Evolutionary conservation across 176 grass and related monocot genomes (phyloP).

Genomic region (Typha latifolia): DNA sequence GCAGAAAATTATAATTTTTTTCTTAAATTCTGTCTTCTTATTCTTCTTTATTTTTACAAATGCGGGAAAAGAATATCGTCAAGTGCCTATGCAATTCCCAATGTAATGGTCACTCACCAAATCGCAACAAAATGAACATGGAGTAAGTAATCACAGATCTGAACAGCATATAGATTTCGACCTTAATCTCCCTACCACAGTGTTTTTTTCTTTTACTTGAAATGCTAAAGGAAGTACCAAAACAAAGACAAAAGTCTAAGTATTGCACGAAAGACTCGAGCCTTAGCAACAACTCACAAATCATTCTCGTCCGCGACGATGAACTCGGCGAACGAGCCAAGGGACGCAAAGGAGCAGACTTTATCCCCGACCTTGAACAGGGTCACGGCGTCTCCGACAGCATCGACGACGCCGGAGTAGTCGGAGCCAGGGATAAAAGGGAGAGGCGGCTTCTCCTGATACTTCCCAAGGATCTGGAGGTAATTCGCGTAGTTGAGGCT

Average conservation of each 20-base stretch:
- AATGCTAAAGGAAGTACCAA: background rate
- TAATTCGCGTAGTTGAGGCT: slow-evolving; percentile 84
- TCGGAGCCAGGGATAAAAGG: slow-evolving; percentile 75
- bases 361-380: slow-evolving; percentile 50
- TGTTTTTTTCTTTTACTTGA: background rate
- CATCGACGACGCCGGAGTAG: slow-evolving; percentile 76
- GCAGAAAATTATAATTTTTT: too few species aligned
- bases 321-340: slow-evolving; percentile 64
- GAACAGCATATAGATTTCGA: too few species aligned
- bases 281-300: slow-evolving; percentile 31
- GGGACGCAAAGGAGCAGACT: slow-evolving; percentile 44
- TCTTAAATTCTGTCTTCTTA: too few species aligned
- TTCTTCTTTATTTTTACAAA: too few species aligned
- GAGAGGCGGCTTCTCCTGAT: slow-evolving; percentile 68
- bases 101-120: too few species aligned
- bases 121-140: too few species aligned
- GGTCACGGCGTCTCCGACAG: slow-evolving; percentile 48
- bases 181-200: too few species aligned
- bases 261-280: too few species aligned
- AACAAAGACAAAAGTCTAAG: too few species aligned
- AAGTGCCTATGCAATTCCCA: too few species aligned
- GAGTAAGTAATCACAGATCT: too few species aligned
- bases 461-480: slow-evolving; percentile 78
- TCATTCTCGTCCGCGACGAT: slow-evolving; percentile 60
- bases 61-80: too few species aligned